Evolutionary conservation across 805 yeast genomes (phyloP), one percentile per base, ranked within the genome.

Genomic region (Hanseniaspora valbyensis): DNA sequence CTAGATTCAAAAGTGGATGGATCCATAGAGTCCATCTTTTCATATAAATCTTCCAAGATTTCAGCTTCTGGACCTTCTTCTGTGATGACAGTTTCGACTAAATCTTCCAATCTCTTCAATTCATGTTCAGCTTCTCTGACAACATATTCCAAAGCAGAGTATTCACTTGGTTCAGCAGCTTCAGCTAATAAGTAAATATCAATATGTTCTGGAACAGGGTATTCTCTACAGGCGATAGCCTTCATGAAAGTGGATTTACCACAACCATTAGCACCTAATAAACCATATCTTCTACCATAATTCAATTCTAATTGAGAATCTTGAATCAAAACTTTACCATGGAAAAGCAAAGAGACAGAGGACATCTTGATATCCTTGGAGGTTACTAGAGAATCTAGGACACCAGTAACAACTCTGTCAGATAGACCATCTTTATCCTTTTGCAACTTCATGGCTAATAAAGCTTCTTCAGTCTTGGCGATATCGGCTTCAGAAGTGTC

Each of bases 351-450:
- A 8, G 97, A 86, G 39, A 88, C 85, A 45, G 96, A 84, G 18
- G 90, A 80, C 60, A 90, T 66, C 71, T 92, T 92, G 64, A 92
- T 71, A 81, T 92, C 98, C 69, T 96, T 81, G 16, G 96, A 87
- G 26, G 96, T 89, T 38, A 67, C 76, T 65, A 92, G 73, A 49
- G 95, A 85, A 53, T 83, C 89, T 64, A 92, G 74, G 42, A 92
- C 98, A 76, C 98, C 98, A 41, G 98, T 90, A 59, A 90, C 84
- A 57, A 90, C 98, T 74, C 98, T 85, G 69, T 90, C 98, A 42
- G 96, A 86, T 52, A 90, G 64, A 58, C 98, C 98, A 61, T 88
- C 81, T 66, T 85, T 81, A 69, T 90, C 98, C 65, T 83, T 83
- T 71, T 90, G 98, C 64, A 89, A 71, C 69, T 90, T 90, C 71